Evolutionary conservation across 106 monocot genomes (phyloP), one percentile per base, ranked within the genome.

Genomic region (Hemerocallis citrina): DNA sequence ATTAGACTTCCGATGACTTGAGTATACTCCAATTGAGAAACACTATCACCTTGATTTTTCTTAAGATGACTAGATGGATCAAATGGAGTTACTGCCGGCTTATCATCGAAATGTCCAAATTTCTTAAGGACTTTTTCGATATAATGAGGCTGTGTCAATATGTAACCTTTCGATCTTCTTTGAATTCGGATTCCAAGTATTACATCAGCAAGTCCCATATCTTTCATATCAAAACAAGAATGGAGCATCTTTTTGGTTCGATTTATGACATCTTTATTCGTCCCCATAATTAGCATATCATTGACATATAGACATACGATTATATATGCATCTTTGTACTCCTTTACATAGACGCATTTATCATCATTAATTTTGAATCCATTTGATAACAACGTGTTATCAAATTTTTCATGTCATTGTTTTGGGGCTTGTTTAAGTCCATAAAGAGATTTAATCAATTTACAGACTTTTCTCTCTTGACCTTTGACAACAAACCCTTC

Each of bases 341-440:
- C 1, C n/a, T 43, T 43, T 14, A 43, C n/a, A 43, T 43, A 1
- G 12, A 3, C 43, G 3, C 43, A 43, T 43, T 43, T 43, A 3
- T 43, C 43, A 43, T 3, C 43, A 43, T 43, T 43, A 43, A 43
- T 43, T 43, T 43, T 43, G n/a, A 43, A 43, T 43, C 43, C 43
- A 3, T 43, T 1, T n/a, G 43, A 3, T 43, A 43, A 43, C 43
- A 43, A 14, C 12, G 3, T 43, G 3, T 1, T n/a, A n/a, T n/a
- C n/a, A n/a, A n/a, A n/a, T n/a, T n/a, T n/a, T n/a, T n/a, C n/a
- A n/a, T n/a, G n/a, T n/a, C n/a, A n/a, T n/a, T n/a, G n/a, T n/a
- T n/a, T 43, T 43, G 1, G 43, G 12, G 3, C 43, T 43, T 43
- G 3, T 43, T 43, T 43, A 43, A 43, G 43, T 1, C 43, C 43